Evolutionary conservation across 768 basidiomycete genomes (phyloP), one percentile per base, ranked within the genome.

Genomic region (Pisolithus albus): DNA sequence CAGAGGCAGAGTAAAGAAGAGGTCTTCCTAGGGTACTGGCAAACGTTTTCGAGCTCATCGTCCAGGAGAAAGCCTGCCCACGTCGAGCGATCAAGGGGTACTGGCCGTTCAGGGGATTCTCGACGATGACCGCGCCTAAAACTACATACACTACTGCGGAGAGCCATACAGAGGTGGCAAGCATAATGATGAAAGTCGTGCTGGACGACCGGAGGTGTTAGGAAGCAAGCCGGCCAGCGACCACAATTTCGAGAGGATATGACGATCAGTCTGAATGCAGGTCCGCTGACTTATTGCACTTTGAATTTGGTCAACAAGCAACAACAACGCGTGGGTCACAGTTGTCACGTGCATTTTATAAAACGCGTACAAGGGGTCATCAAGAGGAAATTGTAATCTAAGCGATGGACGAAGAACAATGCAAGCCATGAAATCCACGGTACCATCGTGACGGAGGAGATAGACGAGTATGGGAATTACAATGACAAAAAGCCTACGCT

Each of bases 1-100:
- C 55, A 5, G 76, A 75, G 0, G 78, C 76, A 4, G 80, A 69
- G 62, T 85, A 88, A 21, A 59, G 65, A 34, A 82, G 56, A 7
- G 79, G 55, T 42, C 64, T 41, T 53, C 72, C 78, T 55, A 67
- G 64, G 30, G 70, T 58, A 8, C 78, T 77, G 28, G 66, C 61
- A 68, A 94, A 95, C 0, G 92, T 92, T 46, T 67, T 61, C 4
- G 72, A 61, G 55, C 84, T 78, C 59, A 89, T 75, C 13, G 82
- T 66, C 84, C 90, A 97, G 44, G 75, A 72, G 65, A 80, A 98
- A 41, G 74, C 71, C 49, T 78, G 58, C 61, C 73, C 72, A 37
- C 83, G 67, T 53, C 89, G 83, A 19, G 90, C 92, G 54, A 96
- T 80, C 40, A 76, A 75, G 18, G 93, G 92, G 41, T 82, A 78